A percentile compares a stretch with the other conserved stretches of the same genome.
Evolutionary conservation across 2,329 filamentous ascomycete species (phyloP).

Genomic region (Colletotrichum sublineola): DNA sequence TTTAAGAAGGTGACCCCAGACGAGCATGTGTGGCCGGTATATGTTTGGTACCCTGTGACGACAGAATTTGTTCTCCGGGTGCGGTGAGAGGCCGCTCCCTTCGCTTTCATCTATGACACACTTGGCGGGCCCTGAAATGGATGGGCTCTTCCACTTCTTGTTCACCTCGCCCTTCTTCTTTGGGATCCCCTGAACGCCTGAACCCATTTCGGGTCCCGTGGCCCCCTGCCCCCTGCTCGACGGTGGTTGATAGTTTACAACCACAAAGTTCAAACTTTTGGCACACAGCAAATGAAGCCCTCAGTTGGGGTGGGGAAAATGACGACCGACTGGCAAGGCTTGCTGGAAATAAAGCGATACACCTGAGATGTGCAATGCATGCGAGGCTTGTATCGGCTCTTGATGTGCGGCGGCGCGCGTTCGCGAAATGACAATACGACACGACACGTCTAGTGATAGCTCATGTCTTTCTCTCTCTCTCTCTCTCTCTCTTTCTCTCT

Average conservation of each 20-base stretch:
- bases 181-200: constrained; percentile 21
- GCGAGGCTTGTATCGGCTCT: constrained; percentile 15
- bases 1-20: background rate
- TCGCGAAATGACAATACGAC: constrained; percentile 39
- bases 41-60: background rate
- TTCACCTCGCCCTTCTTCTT: background rate
- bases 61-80: constrained; percentile 12
- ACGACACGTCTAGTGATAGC: constrained; percentile 19
- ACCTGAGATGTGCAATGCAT: constrained; percentile 10
- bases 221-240: background rate
- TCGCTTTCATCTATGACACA: constrained; percentile 18
- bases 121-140: constrained; percentile 15
- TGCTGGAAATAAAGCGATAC: background rate
- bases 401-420: constrained; percentile 17
- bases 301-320: constrained; percentile 17
- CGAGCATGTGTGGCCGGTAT: no score
- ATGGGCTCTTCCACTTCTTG: background rate
- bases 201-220: constrained; percentile 20
- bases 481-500: background rate
- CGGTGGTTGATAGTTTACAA: constrained; percentile 7
- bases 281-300: constrained; percentile 37
- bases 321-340: constrained; percentile 26
- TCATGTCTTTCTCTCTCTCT: background rate
- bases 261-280: constrained; percentile 4
- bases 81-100: background rate